A percentile compares a stretch with the other conserved stretches of the same genome.
phyloP scores from a whole-genome alignment of 306 rosid species.

The Nissolia schottii region DNA sequence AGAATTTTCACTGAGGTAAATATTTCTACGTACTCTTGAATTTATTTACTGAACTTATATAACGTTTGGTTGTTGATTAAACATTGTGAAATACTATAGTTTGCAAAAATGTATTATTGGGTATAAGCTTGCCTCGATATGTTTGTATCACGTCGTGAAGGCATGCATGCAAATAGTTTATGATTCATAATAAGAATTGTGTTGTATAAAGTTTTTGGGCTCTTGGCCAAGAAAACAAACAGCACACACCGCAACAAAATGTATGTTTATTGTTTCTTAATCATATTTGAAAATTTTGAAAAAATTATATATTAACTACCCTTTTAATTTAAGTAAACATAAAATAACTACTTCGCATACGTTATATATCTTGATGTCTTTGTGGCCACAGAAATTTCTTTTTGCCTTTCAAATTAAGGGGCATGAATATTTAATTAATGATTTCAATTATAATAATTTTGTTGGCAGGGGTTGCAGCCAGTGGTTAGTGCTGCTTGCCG shows the following conservation, averaged over 20 bases:
- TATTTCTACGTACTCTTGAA: background rate
- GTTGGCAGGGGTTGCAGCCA: conserved; percentile 59
- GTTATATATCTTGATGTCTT: too few species aligned
- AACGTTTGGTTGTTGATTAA: background rate
- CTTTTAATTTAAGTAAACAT: too few species aligned
- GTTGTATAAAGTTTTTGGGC: background rate
- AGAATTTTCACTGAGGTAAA: conserved; percentile 65
- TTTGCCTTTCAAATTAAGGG: background rate
- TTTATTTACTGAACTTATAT: background rate
- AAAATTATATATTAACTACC: too few species aligned
- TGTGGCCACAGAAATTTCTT: background rate
- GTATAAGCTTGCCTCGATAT: background rate
- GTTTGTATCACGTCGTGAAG: background rate
- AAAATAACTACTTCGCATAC: too few species aligned
- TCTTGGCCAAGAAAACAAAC: background rate
- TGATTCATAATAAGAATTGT: background rate
- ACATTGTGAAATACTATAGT: background rate
- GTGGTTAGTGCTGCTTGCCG: conserved; percentile 36
- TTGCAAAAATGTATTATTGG: too few species aligned
- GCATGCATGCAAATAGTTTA: background rate
- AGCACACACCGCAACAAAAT: too few species aligned
- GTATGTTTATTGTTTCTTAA: too few species aligned
- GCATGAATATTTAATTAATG: background rate
- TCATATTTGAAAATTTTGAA: too few species aligned
- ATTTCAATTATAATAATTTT: background rate